Evolutionary conservation across 1,284 basidiomycete genomes (phyloP), one percentile per base, ranked within the genome.

Genomic region (Amylostereum areolatum): DNA sequence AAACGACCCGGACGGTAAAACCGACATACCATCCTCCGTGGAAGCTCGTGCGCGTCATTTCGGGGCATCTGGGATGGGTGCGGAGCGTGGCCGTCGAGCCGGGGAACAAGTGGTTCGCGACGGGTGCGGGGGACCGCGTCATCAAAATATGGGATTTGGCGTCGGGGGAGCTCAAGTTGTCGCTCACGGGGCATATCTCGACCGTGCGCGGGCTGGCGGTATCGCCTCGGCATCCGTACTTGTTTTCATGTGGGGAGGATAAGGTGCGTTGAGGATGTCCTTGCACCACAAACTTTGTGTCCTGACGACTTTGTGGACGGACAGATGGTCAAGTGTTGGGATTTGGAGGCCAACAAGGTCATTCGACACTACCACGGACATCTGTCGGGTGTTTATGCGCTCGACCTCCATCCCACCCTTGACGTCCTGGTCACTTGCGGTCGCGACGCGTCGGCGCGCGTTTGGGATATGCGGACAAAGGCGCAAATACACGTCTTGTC

Each of bases 131-230:
- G 5, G 96, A 99, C 68, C 83, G 96, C 32, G 94, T 99, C 43
- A 92, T 99, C 68, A 99, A 99, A 74, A 94, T 99, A n/a, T 99
- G 96, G 96, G 95, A 99, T 66, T 66, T 99, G 57, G 97, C 97
- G 5, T 90, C 85, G 5, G 96, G 96, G 31, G 94, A 97, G 69
- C 75, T 99, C 62, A 98, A 95, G 68, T 72, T 99, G 36, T 94
- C 90, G 40, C 72, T 99, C 58, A 99, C 97, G 3, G 96, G 97
- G 6, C 96, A 99, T 65, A 99, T 99, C 49, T 95, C 92, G 30
- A 97, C 96, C 1, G 94, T 99, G 25, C 80, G 97, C 39, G 96
- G 96, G 0, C 69, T 99, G 43, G 96, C 93, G 4, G 91, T 99
- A 24, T 95, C 92, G 1, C 73, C 87, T 6, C 74, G 96, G 50